Evolutionary conservation across 2,329 filamentous ascomycete genomes (phyloP), one percentile per base, ranked within the genome.

Genomic region (Dactylellina parvicollis): DNA sequence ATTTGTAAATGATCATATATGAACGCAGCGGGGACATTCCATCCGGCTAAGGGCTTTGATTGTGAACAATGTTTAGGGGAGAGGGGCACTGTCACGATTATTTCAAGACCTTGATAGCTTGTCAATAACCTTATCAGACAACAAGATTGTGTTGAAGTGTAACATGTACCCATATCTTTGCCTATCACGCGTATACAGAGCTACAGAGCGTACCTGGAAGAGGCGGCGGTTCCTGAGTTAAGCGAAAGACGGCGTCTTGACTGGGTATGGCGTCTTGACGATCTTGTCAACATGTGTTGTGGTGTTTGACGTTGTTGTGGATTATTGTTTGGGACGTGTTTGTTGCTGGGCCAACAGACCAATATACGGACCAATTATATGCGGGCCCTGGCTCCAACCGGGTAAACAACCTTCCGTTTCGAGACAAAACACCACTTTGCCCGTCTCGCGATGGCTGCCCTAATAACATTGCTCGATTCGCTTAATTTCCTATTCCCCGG

Each of bases 381-480:
- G 40, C 40, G 9, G 16, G 16, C n/a, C n/a, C 4, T 40, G 9
- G 36, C 7, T 40, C 4, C 4, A 8, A 12, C 36, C 36, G 36
- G n/a, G 40, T 59, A 46, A 59, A 59, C 55, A 59, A 34, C 10
- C 26, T 59, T 14, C 55, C 26, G 28, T 10, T 26, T 46, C 3
- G n/a, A 26, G 55, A n/a, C 55, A 46, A 59, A 59, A 59, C 55
- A 59, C 42, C 55, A 59, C 30, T 47, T 26, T 47, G 5, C 34
- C 34, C 34, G 34, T 38, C 38, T 57, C 54, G 54, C 54, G 52
- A 57, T 57, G 34, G 20, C n/a, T 36, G 26, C 18, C 10, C 20
- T 38, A 67, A 67, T 67, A 67, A 67, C 52, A 67, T 40, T 52
- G 62, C 62, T 52, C 40, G 7, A 59, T 69, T 69, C 55, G 55